Evolutionary conservation across 2,329 filamentous ascomycete species (phyloP).

Genomic region (Colletotrichum eremochloae): DNA sequence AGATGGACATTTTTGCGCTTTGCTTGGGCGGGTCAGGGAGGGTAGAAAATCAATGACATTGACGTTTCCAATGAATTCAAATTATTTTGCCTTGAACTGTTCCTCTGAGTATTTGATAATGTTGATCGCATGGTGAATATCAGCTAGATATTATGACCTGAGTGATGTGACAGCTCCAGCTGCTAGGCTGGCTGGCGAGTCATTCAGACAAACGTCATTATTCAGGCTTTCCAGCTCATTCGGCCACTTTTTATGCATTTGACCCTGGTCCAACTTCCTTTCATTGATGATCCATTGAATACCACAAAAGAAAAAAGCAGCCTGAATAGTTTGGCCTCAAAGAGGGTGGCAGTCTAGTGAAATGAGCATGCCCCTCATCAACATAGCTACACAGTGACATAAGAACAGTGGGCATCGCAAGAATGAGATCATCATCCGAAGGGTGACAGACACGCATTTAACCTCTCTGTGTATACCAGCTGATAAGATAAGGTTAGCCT

Average conservation of each 20-base stretch:
- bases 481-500: slow-evolving; percentile 35
- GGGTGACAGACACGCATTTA: background rate
- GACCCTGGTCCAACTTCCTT: background rate
- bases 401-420: background rate
- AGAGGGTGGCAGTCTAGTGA: background rate
- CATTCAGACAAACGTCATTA: slow-evolving; percentile 29
- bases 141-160: background rate
- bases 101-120: background rate
- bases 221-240: background rate
- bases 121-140: too few relatives aligned
- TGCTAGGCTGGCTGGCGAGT: background rate
- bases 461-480: too few relatives aligned
- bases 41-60: slow-evolving; percentile 41
- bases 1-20: slow-evolving; percentile 34
- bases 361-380: background rate
- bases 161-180: slow-evolving; percentile 2
- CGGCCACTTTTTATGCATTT: background rate
- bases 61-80: slow-evolving; percentile 32
- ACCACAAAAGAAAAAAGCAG: background rate
- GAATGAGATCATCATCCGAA: background rate
- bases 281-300: background rate
- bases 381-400: background rate
- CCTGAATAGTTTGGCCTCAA: too few relatives aligned
- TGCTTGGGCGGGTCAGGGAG: slow-evolving; percentile 32
- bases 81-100: too few relatives aligned